Evolutionary conservation across 495 filamentous ascomycete genomes (phyloP), one percentile per base, ranked within the genome.

Genomic region (Neurospora sp.): DNA sequence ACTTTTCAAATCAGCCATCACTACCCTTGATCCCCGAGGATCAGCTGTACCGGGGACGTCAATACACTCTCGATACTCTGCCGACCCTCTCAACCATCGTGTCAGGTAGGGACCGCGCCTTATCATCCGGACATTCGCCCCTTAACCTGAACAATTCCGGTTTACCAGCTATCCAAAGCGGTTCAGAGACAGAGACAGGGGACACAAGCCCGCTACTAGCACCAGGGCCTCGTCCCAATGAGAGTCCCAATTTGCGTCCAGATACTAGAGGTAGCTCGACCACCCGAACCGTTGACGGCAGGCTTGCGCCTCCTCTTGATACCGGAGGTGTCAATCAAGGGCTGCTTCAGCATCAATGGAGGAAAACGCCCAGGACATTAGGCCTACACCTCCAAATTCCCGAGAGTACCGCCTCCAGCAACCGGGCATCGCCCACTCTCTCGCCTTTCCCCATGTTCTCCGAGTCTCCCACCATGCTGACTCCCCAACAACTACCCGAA

Each of bases 391-490:
- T 81, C 31, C 80, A 79, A 38, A 80, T 79, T 75, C 45, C 81
- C 7, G 70, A 77, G 22, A 74, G 70, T 85, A 89, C 79, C 82
- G 90, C 69, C 77, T 84, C 71, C 83, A 89, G 78, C 76, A 82
- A 72, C 82, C 90, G 74, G 16, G 80, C 83, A 0, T 83, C 82
- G 7, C 81, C 82, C 7, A 75, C 82, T 5, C 72, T 81, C n/a
- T 80, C 83, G 0, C 78, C 83, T 18, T 87, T 84, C 61, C 84
- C 84, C 7, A 73, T 73, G 40, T 80, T 82, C 31, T 82, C 81
- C 16, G 84, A 84, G 48, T 86, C 83, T 6, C 87, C 82, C 22
- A 71, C 79, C 7, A 61, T 80, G 20, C 79, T 84, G 6, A 84
- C 86, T 0, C 85, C 85, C 87, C 75, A 75, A 9, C 71, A 76